Conservation (phyloP, 139 green algal species). For the Chlamydomonas incerta region DNA sequence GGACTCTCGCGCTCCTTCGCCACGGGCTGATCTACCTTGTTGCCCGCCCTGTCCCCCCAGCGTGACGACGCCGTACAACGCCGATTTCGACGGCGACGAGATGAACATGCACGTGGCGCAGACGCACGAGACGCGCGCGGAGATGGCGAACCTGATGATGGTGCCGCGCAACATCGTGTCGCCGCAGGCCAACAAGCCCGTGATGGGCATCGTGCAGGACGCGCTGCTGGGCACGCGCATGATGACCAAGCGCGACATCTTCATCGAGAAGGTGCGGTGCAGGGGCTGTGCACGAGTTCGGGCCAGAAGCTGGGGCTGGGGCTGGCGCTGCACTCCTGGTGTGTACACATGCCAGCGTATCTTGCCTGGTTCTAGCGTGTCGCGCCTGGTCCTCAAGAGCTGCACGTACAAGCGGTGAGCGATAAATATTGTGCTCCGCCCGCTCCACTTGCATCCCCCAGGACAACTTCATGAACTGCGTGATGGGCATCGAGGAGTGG, state of each 20-base stretch:
- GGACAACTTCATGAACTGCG: slow-evolving; percentile 97
- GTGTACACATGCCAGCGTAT: no score
- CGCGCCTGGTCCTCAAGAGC: no score
- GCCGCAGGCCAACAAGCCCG: slow-evolving; percentile 97
- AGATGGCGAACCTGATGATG: slow-evolving; percentile 98
- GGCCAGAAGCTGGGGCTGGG: no score
- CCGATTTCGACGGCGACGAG: slow-evolving; percentile 99
- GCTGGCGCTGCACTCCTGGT: no score
- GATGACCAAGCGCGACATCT: slow-evolving; percentile 98
- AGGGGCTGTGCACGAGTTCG: no score
- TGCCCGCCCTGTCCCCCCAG: background rate
- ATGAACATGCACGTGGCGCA: slow-evolving; percentile 99
- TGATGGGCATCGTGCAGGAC: slow-evolving; percentile 99
- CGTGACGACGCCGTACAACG: slow-evolving; percentile 99
- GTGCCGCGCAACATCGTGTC: slow-evolving; percentile 98
- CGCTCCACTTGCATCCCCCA: no score
- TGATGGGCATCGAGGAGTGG: slow-evolving; percentile 90
- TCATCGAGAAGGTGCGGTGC: slow-evolving; percentile 93
- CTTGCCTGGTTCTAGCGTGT: no score
- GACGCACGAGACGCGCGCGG: slow-evolving; percentile 91
- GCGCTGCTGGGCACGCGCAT: slow-evolving; percentile 92
- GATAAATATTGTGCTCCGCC: no score
- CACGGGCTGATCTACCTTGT: background rate
- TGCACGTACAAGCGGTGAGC: no score
- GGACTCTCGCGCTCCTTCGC: no score